phyloP scores from a whole-genome alignment of 495 filamentous ascomycete species.

The Hypoxylon subgilvum region DNA sequence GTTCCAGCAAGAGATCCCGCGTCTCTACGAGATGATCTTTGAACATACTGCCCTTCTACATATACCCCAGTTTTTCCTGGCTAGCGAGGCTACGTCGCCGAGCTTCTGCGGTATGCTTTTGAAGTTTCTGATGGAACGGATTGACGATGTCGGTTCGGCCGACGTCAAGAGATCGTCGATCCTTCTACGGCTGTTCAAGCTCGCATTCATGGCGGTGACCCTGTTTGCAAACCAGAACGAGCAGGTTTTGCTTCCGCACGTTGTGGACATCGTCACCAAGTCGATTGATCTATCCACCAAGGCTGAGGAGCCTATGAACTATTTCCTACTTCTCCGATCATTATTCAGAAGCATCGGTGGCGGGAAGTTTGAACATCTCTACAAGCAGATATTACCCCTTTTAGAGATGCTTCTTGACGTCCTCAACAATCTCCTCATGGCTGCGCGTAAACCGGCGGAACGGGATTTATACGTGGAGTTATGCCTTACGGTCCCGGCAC shows the following conservation, averaged over 20 bases:
- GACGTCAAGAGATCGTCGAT: slow-evolving; percentile 91
- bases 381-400: slow-evolving; percentile 95
- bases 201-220: slow-evolving; percentile 99
- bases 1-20: slow-evolving; percentile 95
- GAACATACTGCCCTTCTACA: slow-evolving; percentile 93
- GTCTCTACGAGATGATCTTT: slow-evolving; percentile 96
- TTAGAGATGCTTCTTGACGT: slow-evolving; percentile 97
- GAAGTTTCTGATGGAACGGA: slow-evolving; percentile 94
- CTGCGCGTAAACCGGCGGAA: slow-evolving; percentile 86
- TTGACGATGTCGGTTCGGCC: slow-evolving; percentile 90
- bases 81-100: slow-evolving; percentile 95
- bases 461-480: slow-evolving; percentile 97
- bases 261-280: slow-evolving; percentile 93
- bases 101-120: slow-evolving; percentile 98
- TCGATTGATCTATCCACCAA: slow-evolving; percentile 94
- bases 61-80: slow-evolving; percentile 96
- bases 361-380: slow-evolving; percentile 94
- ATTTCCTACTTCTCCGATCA: slow-evolving; percentile 89
- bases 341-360: slow-evolving; percentile 97
- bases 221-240: slow-evolving; percentile 95
- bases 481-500: slow-evolving; percentile 91
- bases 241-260: slow-evolving; percentile 90
- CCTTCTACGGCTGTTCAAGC: slow-evolving; percentile 91
- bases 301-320: slow-evolving; percentile 97
- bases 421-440: slow-evolving; percentile 88